Percentiles rank a stretch among this genome's conserved stretches.
Evolutionary conservation across 1,284 basidiomycete genomes (phyloP).

Genomic region (Tilletia setariae): DNA sequence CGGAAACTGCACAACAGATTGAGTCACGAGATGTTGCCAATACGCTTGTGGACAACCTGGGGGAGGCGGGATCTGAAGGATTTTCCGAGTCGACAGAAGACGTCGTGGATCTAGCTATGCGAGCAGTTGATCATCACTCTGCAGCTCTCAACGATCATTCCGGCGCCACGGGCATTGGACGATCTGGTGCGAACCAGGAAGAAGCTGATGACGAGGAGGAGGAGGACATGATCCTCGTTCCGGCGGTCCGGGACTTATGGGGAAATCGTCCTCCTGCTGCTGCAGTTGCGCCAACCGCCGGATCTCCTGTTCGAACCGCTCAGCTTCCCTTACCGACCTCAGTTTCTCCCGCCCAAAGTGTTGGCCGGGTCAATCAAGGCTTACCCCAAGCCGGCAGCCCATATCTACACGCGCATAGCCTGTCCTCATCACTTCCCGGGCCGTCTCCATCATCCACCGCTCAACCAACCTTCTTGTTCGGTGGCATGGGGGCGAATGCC

Average conservation of each 20-base stretch:
- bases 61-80: slow-evolving; percentile 22
- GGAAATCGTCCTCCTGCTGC: slow-evolving; percentile 21
- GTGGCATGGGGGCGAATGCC: background rate
- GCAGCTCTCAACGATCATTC: slow-evolving; percentile 15
- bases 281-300: background rate
- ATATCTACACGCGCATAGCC: background rate
- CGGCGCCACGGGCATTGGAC: too few species aligned
- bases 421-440: background rate
- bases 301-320: background rate
- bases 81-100: slow-evolving; percentile 36
- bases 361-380: background rate
- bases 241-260: slow-evolving; percentile 16
- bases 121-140: slow-evolving; percentile 29
- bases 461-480: slow-evolving; percentile 5
- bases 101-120: slow-evolving; percentile 45
- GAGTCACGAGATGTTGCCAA: too few species aligned
- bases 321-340: background rate
- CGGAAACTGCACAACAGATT: too few species aligned
- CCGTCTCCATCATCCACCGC: background rate
- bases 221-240: slow-evolving; percentile 26
- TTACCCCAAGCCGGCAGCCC: background rate
- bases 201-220: slow-evolving; percentile 27
- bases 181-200: slow-evolving; percentile 16
- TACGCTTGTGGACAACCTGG: background rate
- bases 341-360: background rate